Percentiles rank a stretch among this genome's conserved stretches.
These are phyloP conservation scores for Solanum etuberosum DNA, from an alignment of 257 asterid species.

Conservation along the genomic window DNA sequence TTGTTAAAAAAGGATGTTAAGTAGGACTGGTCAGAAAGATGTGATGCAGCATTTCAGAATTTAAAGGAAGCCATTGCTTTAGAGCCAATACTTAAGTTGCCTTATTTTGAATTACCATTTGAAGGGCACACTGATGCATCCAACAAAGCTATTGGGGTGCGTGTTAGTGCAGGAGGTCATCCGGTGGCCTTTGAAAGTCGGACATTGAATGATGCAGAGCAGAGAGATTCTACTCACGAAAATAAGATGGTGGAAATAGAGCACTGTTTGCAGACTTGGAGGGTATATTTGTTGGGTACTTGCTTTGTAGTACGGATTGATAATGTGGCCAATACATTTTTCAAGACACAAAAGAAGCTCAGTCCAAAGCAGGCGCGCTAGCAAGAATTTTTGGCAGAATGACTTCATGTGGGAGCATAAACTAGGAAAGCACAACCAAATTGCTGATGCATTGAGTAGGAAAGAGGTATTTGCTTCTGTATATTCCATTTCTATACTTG, in stretches of 20 bases:
- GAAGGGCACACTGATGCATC: neutral
- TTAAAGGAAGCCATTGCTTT: neutral
- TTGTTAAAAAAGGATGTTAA: neutral
- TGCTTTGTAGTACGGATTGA: neutral
- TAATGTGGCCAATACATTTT: neutral
- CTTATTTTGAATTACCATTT: neutral
- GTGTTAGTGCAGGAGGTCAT: neutral
- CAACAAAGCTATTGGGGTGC: neutral
- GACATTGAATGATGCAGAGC: neutral
- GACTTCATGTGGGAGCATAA: neutral
- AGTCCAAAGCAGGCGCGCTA: neutral
- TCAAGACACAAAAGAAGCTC: neutral
- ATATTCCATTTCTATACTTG: neutral
- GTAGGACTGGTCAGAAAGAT: neutral
- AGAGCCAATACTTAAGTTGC: neutral
- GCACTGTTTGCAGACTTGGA: neutral
- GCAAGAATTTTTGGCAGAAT: neutral
- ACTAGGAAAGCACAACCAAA: neutral
- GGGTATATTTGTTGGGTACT: neutral
- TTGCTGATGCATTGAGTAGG: neutral
- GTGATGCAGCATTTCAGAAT: neutral
- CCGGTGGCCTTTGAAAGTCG: neutral
- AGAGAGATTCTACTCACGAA: neutral
- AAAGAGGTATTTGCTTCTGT: neutral
- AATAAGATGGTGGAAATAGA: neutral